A percentile compares a stretch with the other conserved stretches of the same genome.
These are phyloP conservation scores for Coelastrella sp. DNA, from an alignment of 139 green algal species.

Conservation along the genomic window DNA sequence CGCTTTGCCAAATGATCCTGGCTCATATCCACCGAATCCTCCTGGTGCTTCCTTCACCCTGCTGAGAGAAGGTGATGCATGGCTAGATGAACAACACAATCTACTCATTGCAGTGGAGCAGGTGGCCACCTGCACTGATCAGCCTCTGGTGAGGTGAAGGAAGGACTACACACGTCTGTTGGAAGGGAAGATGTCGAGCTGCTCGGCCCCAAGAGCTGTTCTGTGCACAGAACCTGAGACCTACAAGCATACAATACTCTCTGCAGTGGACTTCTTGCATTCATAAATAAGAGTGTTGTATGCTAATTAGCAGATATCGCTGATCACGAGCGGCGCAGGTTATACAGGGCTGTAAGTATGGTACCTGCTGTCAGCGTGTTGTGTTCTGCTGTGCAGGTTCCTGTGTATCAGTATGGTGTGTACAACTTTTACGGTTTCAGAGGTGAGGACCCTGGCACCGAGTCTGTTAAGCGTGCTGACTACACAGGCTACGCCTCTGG, in stretches of 20 bases:
- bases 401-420: slow-evolving; percentile 54
- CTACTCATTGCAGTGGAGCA: slow-evolving; percentile 51
- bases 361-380: neutral
- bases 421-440: slow-evolving; percentile 57
- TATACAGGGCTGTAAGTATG: neutral
- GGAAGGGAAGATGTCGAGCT: neutral
- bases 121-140: slow-evolving; percentile 44
- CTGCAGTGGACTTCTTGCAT: too few relatives aligned
- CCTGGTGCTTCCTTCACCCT: slow-evolving; percentile 48
- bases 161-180: neutral
- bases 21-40: slow-evolving; percentile 43
- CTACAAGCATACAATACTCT: too few relatives aligned
- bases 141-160: slow-evolving; percentile 8
- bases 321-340: too few relatives aligned
- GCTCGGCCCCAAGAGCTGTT: too few relatives aligned
- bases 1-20: slow-evolving; percentile 31
- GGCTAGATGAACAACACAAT: slow-evolving; percentile 43
- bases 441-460: slow-evolving; percentile 55
- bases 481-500: slow-evolving; percentile 54
- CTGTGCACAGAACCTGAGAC: too few relatives aligned
- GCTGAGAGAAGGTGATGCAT: slow-evolving; percentile 60
- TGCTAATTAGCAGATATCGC: too few relatives aligned
- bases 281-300: too few relatives aligned
- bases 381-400: slow-evolving; percentile 41
- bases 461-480: slow-evolving; percentile 49